These are phyloP conservation scores for Pisolithus albus DNA, from an alignment of 768 basidiomycete species.

Conservation along the genomic window DNA sequence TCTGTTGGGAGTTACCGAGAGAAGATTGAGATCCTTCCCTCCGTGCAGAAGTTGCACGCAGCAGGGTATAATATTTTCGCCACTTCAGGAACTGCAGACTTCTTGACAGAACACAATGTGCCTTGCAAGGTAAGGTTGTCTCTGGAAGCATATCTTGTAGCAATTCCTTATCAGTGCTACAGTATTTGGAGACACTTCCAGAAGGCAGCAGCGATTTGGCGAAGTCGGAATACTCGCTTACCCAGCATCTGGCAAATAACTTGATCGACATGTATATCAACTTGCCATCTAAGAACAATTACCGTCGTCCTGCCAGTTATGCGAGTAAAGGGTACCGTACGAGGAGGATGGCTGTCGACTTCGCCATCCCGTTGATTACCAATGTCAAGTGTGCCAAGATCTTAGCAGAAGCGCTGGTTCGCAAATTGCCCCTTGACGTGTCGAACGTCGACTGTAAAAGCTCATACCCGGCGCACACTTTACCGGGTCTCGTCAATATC, in stretches of 20 bases:
- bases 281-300: slow-evolving; percentile 95
- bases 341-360: slow-evolving; percentile 98
- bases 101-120: slow-evolving; percentile 93
- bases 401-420: slow-evolving; percentile 85
- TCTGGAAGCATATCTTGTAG: not conserved
- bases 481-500: slow-evolving; percentile 90
- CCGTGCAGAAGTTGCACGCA: slow-evolving; percentile 88
- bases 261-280: slow-evolving; percentile 99
- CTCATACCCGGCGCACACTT: slow-evolving; percentile 81
- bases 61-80: slow-evolving; percentile 96
- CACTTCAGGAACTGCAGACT: slow-evolving; percentile 95
- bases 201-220: slow-evolving; percentile 70
- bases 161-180: slow-evolving; percentile 6
- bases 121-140: slow-evolving; percentile 72
- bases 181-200: slow-evolving; percentile 87
- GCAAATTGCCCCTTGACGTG: slow-evolving; percentile 86
- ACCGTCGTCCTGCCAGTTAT: slow-evolving; percentile 94
- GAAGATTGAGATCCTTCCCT: slow-evolving; percentile 93
- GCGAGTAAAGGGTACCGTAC: slow-evolving; percentile 95
- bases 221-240: slow-evolving; percentile 96
- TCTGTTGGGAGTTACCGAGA: slow-evolving; percentile 97
- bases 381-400: slow-evolving; percentile 99
- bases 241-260: slow-evolving; percentile 93
- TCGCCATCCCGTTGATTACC: slow-evolving; percentile 93
- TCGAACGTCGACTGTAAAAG: slow-evolving; percentile 90